Evolutionary conservation across 805 yeast genomes (phyloP), one percentile per base, ranked within the genome.

Genomic region (Yarrowia porcina): DNA sequence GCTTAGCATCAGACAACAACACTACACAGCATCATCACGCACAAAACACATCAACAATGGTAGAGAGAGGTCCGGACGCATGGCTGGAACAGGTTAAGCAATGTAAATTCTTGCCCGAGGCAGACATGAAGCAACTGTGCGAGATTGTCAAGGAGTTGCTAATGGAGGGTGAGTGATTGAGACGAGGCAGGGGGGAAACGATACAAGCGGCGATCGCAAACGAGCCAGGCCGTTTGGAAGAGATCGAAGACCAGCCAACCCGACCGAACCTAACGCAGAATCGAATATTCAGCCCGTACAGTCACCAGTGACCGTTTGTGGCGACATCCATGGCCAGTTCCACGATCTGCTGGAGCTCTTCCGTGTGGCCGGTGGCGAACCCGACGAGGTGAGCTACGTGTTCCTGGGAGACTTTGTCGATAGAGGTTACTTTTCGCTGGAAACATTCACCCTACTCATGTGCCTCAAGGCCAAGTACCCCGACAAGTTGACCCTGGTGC

Each of bases 321-420:
- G 77, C 72, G 99, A 93, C 76, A 94, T 93, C 69, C 99, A 93
- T 75, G 99, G 99, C 4, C 99, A 93, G 74, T 93, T 93, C 74
- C 98, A 93, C 73, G 99, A 93, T 74, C 80, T 93, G 65, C 77
- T 93, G 66, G 97, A 94, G 74, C 79, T 93, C 25, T 94, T 94
- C 75, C 80, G 96, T 68, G 87, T 92, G 12, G 83, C 91, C 27
- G 99, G 99, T 47, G 98, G 98, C 18, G 83, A 92, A 67, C 98
- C 98, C 0, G 84, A 84, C 65, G 86, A 86, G 64, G 86, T 87
- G 61, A 86, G 87, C 73, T 93, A 89, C 75, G 83, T 93, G 49
- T 93, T 93, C 69, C 76, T 93, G 69, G 99, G 99, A 38, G 99
- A 93, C 74, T 93, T 93, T 72, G 99, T 93, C 57, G 99, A 93